Base-by-base conservation (phyloP, 768 basidiomycete genomes). In the Lactifluus echinatus region DNA sequence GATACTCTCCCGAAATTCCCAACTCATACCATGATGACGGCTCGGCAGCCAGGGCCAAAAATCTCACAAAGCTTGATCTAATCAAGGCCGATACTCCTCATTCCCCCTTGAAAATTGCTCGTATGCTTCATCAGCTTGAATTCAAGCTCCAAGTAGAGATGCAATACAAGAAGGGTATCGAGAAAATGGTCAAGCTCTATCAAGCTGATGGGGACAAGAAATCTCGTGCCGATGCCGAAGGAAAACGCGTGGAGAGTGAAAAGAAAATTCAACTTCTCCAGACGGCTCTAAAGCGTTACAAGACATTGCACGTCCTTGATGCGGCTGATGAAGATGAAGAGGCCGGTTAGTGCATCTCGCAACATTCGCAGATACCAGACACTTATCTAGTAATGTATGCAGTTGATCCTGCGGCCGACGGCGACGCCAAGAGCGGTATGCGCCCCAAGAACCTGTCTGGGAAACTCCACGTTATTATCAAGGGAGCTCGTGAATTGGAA, bases 131-230 rank as follows among this genome's bases (percentile, higher is more conserved):
- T 72, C 94, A 97, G 72, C 85, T 99, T 60, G 94, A 98, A 73
- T 99, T 97, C 82, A 99, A 99, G 75, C 84, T 97, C 54, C 91
- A 95, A 71, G 92, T 99, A 62, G 96, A 99, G 73, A 82, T 88
- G 75, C 93, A 98, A 73, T 97, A 97, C 77, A 95, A 94, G 77
- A 81, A 86, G 69, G 96, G 96, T 40, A 96, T 97, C 62, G 94
- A 98, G 74, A 97, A 97, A 76, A 99, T 99, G 96, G 89, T 87
- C 36, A 94, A 89, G 72, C 79, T 97, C 31, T 97, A 97, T 70
- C 85, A 92, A 66, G 90, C 88, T 5, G 96, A 99, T 66, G 95
- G 94, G 53, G 96, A 99, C 76, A 95, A 95, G 80, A 92, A 91
- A 70, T 88, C 93, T 43, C 82, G 89, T 66, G 84, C 82, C 12